Base-by-base conservation (phyloP, 495 filamentous ascomycete genomes). In the Penicillium fimorum region DNA sequence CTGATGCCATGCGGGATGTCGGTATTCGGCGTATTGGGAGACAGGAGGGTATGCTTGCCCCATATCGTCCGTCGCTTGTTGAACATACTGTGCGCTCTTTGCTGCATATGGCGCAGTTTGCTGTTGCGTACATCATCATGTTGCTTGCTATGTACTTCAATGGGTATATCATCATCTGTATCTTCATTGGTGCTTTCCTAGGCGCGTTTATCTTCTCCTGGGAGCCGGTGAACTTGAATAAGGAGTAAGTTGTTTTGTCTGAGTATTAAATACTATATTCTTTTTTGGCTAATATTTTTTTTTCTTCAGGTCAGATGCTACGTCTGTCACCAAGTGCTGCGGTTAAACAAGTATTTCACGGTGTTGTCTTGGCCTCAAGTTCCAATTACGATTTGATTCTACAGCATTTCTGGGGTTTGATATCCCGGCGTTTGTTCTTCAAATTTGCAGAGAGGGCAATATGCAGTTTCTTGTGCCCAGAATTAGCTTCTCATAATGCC, bases 121-220 rank as follows among this genome's bases (percentile, higher is more conserved):
- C 81, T 0, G 79, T 87, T 5, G 86, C 85, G 15, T 91, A 90
- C 62, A 81, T 89, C 62, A 68, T 89, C 53, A 88, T 90, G 86
- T 66, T 91, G 51, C 69, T 82, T n/a, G 80, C 82, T 6, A 85
- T 86, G 81, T 86, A 83, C 46, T 87, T 81, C 69, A 87, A 87
- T 50, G 85, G 76, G 27, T 87, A 84, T 59, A 76, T 86, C 47
- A 82, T 87, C 47, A 78, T 86, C 22, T 79, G 73, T 55, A 86
- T 87, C 57, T 72, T 87, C 40, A 77, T 88, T 35, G 86, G 84
- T 2, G 81, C 83, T 2, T 87, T 79, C 61, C 48, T 87, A 5
- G 85, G 84, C 0, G 73, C 77, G 30, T 83, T 87, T 53, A 59
- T 81, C 18, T 87, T 86, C 60, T 74, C 72, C 25, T 87, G 84